Base-by-base conservation (phyloP, 106 monocot genomes). In the Posidonia australis region DNA sequence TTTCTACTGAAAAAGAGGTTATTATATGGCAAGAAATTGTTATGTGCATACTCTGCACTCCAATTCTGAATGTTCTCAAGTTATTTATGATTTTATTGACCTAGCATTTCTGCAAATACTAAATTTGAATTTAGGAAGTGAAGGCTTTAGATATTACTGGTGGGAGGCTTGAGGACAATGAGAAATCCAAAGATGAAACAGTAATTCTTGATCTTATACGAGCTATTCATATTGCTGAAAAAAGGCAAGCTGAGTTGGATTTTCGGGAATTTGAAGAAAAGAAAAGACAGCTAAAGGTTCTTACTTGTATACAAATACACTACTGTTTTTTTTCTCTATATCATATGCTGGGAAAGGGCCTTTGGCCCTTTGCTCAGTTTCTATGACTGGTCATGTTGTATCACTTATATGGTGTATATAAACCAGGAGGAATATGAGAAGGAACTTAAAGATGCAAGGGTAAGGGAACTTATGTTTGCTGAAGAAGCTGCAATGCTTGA, bases 401-500 rank as follows among this genome's bases (percentile, higher is more conserved):
- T 31, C 12, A 27, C 70, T 70, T 63, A 56, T 52, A 2, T 55
- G 49, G 27, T 51, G 13, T 36, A 56, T 56, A 28, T 23, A 36
- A 76, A 74, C 60, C 71, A 96, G 96, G 96, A 90, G 69, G 82
- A 83, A 68, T 90, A 82, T 73, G 96, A 96, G 72, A 96, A 82
- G 72, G 90, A 84, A 45, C 66, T 96, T 76, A 90, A 79, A 76
- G 96, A 96, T 75, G 76, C 87, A 45, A 90, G 86, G 41, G 84
- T 77, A 51, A 76, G 81, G 67, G 78, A 86, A 54, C 78, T 96
- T 65, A 96, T 84, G 90, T 78, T 80, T 78, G 90, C 90, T 59
- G 96, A 90, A 82, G 90, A 96, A 77, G 84, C 81, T 41, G 84
- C 90, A 77, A 84, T 96, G 70, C 62, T 90, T 65, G 90, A 90